Evolutionary conservation across 768 basidiomycete species (phyloP).

Genomic region (Rubroboletus pulcherrimus): DNA sequence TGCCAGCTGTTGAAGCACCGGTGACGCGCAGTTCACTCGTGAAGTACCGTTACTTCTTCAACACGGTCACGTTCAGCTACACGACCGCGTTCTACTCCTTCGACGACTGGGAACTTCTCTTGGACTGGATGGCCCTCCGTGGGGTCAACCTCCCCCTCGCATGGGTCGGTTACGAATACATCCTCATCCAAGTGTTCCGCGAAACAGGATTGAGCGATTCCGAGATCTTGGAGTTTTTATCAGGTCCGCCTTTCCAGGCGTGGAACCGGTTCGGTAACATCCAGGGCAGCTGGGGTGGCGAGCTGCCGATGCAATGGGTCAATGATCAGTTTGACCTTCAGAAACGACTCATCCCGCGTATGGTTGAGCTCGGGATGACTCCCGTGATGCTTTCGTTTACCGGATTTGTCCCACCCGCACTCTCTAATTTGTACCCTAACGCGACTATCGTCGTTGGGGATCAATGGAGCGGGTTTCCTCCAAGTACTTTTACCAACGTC

Average conservation of each 20-base stretch:
- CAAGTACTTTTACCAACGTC: constrained; percentile 31
- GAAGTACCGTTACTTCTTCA: constrained; percentile 40
- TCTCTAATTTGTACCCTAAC: constrained; percentile 31
- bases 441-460: constrained; percentile 34
- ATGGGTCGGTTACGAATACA: constrained; percentile 40
- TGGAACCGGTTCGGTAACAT: constrained; percentile 45
- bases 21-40: constrained; percentile 34
- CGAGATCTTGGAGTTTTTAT: constrained; percentile 35
- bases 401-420: constrained; percentile 37
- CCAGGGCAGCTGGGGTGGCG: constrained; percentile 38
- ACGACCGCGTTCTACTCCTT: constrained; percentile 40
- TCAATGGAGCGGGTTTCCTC: constrained; percentile 36
- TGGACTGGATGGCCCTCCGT: constrained; percentile 41
- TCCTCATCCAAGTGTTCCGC: constrained; percentile 35
- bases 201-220: constrained; percentile 35
- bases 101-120: constrained; percentile 36
- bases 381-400: constrained; percentile 41
- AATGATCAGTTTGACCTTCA: constrained; percentile 36
- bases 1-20: constrained; percentile 31
- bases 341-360: constrained; percentile 35
- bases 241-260: constrained; percentile 38
- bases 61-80: constrained; percentile 42
- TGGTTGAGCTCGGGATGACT: constrained; percentile 42
- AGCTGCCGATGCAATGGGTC: constrained; percentile 36
- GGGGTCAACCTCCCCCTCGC: constrained; percentile 42